These are phyloP conservation scores for Chamaecyparis obtusa DNA, from an alignment of 75 land plant species.

Conservation along the genomic window DNA sequence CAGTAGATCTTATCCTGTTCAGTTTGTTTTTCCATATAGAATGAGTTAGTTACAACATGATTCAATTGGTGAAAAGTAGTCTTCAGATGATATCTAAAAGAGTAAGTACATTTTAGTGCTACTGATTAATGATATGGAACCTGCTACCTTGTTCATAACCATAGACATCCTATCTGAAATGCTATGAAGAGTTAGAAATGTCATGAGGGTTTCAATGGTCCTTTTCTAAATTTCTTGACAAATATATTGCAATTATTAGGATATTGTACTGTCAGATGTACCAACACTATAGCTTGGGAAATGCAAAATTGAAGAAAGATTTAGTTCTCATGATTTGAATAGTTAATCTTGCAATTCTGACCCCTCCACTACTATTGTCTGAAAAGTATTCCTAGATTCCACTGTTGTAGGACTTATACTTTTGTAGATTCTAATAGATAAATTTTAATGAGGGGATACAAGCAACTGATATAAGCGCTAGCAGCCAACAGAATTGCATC, in stretches of 20 bases:
- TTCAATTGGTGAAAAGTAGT: neutral
- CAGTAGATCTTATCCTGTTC: neutral
- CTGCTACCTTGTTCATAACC: neutral
- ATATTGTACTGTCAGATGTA: neutral
- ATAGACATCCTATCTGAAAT: neutral
- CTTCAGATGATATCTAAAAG: neutral
- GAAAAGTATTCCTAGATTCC: no score
- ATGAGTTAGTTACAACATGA: no score
- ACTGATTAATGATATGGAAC: neutral
- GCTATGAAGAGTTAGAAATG: neutral
- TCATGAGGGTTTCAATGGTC: neutral
- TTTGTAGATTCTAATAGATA: no score
- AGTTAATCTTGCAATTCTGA: no score
- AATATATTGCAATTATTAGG: neutral
- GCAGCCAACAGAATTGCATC: no score
- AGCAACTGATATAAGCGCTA: no score
- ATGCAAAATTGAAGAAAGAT: neutral
- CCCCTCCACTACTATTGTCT: no score
- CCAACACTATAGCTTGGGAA: neutral
- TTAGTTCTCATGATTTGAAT: neutral
- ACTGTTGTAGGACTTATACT: no score
- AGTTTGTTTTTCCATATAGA: no score
- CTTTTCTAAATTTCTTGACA: neutral
- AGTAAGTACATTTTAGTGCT: neutral
- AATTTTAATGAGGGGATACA: no score